phyloP scores from a whole-genome alignment of 257 asterid species.

The Orobanche coerulescens region DNA sequence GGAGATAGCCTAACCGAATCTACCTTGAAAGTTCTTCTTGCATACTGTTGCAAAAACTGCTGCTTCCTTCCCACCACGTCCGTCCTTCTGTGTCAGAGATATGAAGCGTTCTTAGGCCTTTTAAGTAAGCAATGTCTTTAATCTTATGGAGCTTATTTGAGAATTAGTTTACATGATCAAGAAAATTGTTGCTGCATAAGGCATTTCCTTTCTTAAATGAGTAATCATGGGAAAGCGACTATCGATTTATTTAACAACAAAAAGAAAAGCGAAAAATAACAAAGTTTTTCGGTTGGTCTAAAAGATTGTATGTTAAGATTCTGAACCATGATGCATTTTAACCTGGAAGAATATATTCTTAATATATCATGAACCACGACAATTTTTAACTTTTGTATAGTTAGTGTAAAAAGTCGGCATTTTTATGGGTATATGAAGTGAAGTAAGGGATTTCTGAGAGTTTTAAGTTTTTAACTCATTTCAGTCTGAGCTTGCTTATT shows the following conservation, averaged over 20 bases:
- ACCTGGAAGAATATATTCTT: background rate
- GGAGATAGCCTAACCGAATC: too few species aligned
- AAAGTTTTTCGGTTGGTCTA: background rate
- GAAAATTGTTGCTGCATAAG: constrained; percentile 4
- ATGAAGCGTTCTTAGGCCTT: background rate
- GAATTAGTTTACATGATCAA: constrained; percentile 1
- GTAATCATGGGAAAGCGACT: too few species aligned
- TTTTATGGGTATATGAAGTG: constrained; percentile 1
- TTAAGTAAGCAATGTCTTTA: background rate
- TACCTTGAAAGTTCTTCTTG: too few species aligned
- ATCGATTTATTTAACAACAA: too few species aligned
- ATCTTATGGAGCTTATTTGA: background rate
- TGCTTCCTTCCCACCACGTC: too few species aligned
- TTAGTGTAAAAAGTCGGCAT: background rate
- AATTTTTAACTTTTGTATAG: background rate
- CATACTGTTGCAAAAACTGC: too few species aligned
- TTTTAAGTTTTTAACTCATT: constrained; percentile 3
- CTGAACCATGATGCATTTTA: background rate
- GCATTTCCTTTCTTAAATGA: too few species aligned
- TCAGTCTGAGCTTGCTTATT: background rate
- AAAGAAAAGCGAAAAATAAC: too few species aligned
- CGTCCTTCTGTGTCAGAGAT: too few species aligned
- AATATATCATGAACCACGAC: constrained; percentile 8
- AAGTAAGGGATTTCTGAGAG: background rate
- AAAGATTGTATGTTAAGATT: constrained; percentile 1